Conservation (phyloP, 31 red algal species). For the Asparagopsis taxiformis region DNA sequence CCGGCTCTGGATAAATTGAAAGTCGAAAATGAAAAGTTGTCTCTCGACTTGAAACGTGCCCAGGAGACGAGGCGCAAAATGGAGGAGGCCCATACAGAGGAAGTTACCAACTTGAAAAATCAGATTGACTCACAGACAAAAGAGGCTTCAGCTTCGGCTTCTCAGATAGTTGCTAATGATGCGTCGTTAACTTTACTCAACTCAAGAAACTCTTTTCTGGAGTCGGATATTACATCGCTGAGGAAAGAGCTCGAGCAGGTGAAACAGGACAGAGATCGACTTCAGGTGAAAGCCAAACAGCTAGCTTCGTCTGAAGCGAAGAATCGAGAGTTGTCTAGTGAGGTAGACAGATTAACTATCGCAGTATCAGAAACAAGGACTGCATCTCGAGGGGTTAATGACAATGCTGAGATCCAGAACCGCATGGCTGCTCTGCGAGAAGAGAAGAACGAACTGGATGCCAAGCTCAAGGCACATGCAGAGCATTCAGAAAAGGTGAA, state of each 20-base stretch:
- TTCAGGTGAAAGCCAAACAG: constrained; percentile 2
- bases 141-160: neutral
- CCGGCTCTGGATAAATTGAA: neutral
- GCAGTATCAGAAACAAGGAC: neutral
- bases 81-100: neutral
- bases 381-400: neutral
- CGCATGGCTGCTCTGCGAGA: constrained; percentile 15
- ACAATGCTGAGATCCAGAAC: constrained; percentile 15
- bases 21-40: neutral
- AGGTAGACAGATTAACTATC: constrained; percentile 53
- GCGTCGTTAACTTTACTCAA: neutral
- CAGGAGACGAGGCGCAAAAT: neutral
- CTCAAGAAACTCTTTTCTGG: neutral
- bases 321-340: constrained; percentile 26
- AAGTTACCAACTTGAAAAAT: neutral
- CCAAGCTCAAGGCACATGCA: constrained; percentile 14
- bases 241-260: constrained; percentile 17
- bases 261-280: constrained; percentile 2
- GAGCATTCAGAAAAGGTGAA: constrained; percentile 45
- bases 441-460: constrained; percentile 26
- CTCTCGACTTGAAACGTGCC: constrained; percentile 2
- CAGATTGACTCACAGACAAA: neutral
- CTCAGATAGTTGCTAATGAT: neutral
- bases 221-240: constrained; percentile 4
- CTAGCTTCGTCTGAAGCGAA: constrained; percentile 8